Evolutionary conservation across 208 protist species (phyloP).

Genomic region (Porcisia hertigi): DNA sequence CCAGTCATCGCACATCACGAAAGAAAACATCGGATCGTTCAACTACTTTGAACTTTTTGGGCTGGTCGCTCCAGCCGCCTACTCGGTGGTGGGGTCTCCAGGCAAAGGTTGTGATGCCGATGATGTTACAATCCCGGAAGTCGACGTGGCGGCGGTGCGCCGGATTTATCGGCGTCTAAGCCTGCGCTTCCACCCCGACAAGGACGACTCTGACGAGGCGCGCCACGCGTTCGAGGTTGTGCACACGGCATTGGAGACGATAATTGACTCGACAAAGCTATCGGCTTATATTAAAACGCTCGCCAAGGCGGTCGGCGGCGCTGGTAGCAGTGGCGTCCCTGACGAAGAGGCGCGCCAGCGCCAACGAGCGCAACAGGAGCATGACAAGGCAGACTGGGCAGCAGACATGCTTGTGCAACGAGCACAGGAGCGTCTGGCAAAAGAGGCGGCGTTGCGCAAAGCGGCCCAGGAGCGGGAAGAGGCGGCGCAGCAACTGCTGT

Average conservation of each 20-base stretch:
- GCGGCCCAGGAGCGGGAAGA: slow-evolving; percentile 43
- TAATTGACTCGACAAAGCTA: slow-evolving; percentile 49
- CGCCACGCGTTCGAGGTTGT: slow-evolving; percentile 67
- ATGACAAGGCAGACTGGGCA: slow-evolving; percentile 55
- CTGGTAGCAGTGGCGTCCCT: background rate
- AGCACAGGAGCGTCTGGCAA: slow-evolving; percentile 40
- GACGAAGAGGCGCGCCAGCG: slow-evolving; percentile 22
- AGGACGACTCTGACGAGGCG: slow-evolving; percentile 69
- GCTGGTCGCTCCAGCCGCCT: slow-evolving; percentile 12
- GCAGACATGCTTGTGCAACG: slow-evolving; percentile 53
- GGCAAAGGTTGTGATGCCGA: background rate
- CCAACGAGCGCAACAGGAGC: slow-evolving; percentile 47
- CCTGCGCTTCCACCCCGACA: slow-evolving; percentile 86
- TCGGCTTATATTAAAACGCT: slow-evolving; percentile 42
- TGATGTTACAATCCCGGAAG: background rate
- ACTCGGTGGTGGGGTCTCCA: background rate
- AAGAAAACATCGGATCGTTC: slow-evolving; percentile 52
- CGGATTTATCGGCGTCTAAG: slow-evolving; percentile 71
- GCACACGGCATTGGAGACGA: slow-evolving; percentile 59
- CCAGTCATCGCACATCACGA: slow-evolving; percentile 38
- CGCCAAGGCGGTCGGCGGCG: background rate
- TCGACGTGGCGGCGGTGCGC: slow-evolving; percentile 28
- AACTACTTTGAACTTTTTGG: slow-evolving; percentile 74
- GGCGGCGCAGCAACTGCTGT: slow-evolving; percentile 44
- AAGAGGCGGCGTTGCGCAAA: slow-evolving; percentile 27